Evolutionary conservation across 768 basidiomycete genomes (phyloP), one percentile per base, ranked within the genome.

Genomic region (Leucocoprinus sp.): DNA sequence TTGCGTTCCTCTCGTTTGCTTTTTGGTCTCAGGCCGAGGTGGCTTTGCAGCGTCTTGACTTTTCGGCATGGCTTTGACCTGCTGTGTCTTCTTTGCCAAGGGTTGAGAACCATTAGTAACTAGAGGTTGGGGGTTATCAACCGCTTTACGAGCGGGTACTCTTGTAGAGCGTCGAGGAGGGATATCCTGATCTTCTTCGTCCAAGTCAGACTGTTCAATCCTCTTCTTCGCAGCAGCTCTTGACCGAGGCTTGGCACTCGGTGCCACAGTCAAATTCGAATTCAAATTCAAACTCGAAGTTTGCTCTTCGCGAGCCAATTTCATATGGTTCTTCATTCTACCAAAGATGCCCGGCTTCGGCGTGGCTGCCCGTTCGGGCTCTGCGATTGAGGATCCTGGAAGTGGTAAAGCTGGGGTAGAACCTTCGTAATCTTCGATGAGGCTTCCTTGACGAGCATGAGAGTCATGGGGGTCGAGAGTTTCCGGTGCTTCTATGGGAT

Each of bases 401-500:
- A 18, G 17, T 12, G 28, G 51, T 55, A 8, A 53, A 21, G 22
- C 51, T 55, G 6, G 55, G 51, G 29, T 42, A 35, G 51, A 51
- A 17, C 14, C 15, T n/a, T 38, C 29, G 27, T 42, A 41, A 5
- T 55, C 56, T n/a, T 37, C 51, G 40, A 59, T 57, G 12, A 52
- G 46, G 31, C 59, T 57, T 2, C 37, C 44, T 26, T 50, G 56
- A 14, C 23, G 50, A 48, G 28, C 23, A 31, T 11, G 55, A 41
- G 39, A 52, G 49, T n/a, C 33, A 1, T 53, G 57, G 48, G 64
- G 54, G 43, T 53, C 57, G 48, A 65, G 54, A 45, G 61, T 63
- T 11, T 72, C 71, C 0, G 65, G 62, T 22, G 64, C 60, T 49
- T 74, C 69, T 42, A 75, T 75, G 6, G 72, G 70, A 50, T 76